Evolutionary conservation across 805 yeast genomes (phyloP).

Genomic region (Candida berthetii): DNA sequence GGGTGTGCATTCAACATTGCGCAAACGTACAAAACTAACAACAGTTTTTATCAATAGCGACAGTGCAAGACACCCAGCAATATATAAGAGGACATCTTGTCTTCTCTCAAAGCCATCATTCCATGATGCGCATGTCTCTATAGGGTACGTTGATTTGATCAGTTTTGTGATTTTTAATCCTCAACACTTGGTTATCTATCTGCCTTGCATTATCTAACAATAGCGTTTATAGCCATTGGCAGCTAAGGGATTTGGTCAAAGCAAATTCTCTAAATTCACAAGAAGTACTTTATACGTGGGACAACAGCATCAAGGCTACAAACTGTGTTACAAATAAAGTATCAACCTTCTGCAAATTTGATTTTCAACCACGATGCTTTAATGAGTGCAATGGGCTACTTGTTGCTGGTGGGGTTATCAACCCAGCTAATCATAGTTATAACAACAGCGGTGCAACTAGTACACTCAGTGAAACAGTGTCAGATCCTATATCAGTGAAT

Average conservation of each 20-base stretch:
- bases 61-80: background rate
- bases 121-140: background rate
- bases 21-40: too few species aligned
- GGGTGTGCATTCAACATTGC: too few species aligned
- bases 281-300: slow-evolving; percentile 52
- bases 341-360: slow-evolving; percentile 38
- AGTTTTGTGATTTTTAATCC: too few species aligned
- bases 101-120: background rate
- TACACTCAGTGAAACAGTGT: slow-evolving; percentile 1
- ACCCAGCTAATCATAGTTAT: slow-evolving; percentile 22
- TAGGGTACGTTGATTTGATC: background rate
- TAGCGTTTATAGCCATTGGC: slow-evolving; percentile 53
- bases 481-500: background rate
- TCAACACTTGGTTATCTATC: too few species aligned
- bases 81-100: background rate
- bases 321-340: slow-evolving; percentile 30
- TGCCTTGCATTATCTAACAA: too few species aligned
- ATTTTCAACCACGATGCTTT: slow-evolving; percentile 68
- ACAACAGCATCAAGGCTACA: slow-evolving; percentile 42
- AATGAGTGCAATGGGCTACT: slow-evolving; percentile 46
- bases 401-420: slow-evolving; percentile 49
- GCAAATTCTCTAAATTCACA: slow-evolving; percentile 34
- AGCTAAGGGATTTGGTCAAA: slow-evolving; percentile 67
- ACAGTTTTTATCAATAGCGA: background rate
- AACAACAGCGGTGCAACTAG: slow-evolving; percentile 3